A percentile compares a stretch with the other conserved stretches of the same genome.
phyloP scores from a whole-genome alignment of 441 rosid species.

The Breynia disticha region DNA sequence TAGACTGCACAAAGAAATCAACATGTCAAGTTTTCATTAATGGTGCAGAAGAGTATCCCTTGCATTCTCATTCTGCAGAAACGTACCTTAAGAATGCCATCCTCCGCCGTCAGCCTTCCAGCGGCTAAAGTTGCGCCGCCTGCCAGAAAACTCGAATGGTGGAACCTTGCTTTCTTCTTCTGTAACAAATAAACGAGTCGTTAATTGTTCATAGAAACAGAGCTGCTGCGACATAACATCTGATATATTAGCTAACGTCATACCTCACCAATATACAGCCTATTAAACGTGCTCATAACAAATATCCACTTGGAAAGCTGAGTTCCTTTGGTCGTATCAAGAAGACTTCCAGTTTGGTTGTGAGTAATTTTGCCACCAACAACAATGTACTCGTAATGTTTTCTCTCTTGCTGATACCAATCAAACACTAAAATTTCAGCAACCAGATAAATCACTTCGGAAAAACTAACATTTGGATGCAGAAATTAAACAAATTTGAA shows the following conservation, averaged over 20 bases:
- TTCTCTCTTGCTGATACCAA: slow-evolving; percentile 58
- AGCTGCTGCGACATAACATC: too few relatives aligned
- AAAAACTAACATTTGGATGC: too few relatives aligned
- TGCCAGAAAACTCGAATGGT: slow-evolving; percentile 81
- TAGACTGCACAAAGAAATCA: slow-evolving; percentile 36
- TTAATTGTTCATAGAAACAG: too few relatives aligned
- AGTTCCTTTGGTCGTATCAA: slow-evolving; percentile 46
- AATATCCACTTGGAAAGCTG: slow-evolving; percentile 67
- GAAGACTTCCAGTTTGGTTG: slow-evolving; percentile 26
- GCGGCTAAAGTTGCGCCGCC: slow-evolving; percentile 84
- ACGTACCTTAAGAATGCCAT: slow-evolving; percentile 64
- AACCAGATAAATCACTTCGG: neutral
- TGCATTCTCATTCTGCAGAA: too few relatives aligned
- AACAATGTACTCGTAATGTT: slow-evolving; percentile 53
- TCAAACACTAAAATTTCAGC: slow-evolving; percentile 1
- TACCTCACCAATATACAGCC: slow-evolving; percentile 65
- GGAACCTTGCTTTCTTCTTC: slow-evolving; percentile 76
- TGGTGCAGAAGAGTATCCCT: too few relatives aligned
- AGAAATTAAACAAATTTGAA: too few relatives aligned
- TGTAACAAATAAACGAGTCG: too few relatives aligned
- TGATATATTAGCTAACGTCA: too few relatives aligned
- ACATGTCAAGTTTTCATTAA: too few relatives aligned
- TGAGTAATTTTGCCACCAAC: slow-evolving; percentile 52
- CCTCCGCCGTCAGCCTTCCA: slow-evolving; percentile 60
- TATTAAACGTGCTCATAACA: slow-evolving; percentile 75